A percentile compares a stretch with the other conserved stretches of the same genome.
Evolutionary conservation across 2,329 filamentous ascomycete species (phyloP).

Genomic region (Colletotrichum sp.): DNA sequence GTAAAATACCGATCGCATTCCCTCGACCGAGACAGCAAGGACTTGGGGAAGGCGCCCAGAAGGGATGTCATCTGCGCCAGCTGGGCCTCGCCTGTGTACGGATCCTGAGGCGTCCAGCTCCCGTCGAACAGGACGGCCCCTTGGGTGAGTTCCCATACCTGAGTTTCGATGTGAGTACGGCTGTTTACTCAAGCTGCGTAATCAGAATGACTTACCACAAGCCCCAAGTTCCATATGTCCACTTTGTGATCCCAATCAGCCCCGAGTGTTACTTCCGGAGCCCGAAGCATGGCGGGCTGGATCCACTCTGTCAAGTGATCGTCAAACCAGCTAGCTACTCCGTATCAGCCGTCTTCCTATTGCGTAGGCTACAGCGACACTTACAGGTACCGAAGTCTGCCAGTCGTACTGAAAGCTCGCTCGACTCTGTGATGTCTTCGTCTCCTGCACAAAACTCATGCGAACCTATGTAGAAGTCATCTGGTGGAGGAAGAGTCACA

Average conservation of each 20-base stretch:
- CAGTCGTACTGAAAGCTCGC: neutral
- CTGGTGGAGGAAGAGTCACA: neutral
- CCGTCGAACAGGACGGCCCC: neutral
- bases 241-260: neutral
- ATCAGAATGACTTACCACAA: neutral
- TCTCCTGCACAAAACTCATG: neutral
- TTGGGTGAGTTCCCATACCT: neutral
- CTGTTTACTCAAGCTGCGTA: fast-evolving
- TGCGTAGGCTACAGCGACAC: neutral
- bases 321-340: neutral
- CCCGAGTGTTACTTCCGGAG: neutral
- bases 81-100: neutral
- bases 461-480: neutral
- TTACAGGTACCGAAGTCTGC: neutral
- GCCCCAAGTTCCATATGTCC: neutral
- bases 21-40: neutral
- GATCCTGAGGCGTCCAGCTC: neutral
- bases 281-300: neutral
- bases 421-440: neutral
- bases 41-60: neutral
- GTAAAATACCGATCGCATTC: neutral
- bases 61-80: neutral
- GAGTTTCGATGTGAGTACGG: fast-evolving
- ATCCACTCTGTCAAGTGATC: neutral
- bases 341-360: neutral